Evolutionary conservation across 805 yeast species (phyloP).

Genomic region (Yamadazyma kitorensis): DNA sequence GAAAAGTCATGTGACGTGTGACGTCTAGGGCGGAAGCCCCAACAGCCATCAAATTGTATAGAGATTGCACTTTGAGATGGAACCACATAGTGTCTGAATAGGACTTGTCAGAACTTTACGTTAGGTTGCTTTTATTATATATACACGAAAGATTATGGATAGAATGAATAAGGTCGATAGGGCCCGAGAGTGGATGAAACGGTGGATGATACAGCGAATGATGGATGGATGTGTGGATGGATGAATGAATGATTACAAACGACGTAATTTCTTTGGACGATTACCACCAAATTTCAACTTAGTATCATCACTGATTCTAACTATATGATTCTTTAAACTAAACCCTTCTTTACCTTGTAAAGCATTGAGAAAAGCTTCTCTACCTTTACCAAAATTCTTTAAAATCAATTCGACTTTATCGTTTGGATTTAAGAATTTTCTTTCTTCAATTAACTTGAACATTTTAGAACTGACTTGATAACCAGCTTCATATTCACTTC

Average conservation of each 20-base stretch:
- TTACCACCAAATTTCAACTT: conserved; percentile 90
- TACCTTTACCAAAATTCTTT: conserved; percentile 84
- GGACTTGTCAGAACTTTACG: too few relatives aligned
- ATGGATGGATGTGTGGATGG: too few relatives aligned
- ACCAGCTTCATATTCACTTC: conserved; percentile 92
- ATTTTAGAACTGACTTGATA: conserved; percentile 77
- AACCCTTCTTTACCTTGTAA: conserved; percentile 87
- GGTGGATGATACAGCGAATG: too few relatives aligned
- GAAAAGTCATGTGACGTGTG: too few relatives aligned
- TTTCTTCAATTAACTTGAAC: conserved; percentile 69
- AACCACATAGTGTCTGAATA: too few relatives aligned
- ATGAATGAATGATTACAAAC: conserved; percentile 44
- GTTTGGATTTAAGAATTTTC: conserved; percentile 46
- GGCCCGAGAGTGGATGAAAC: too few relatives aligned
- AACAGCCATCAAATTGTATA: too few relatives aligned
- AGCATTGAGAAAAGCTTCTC: conserved; percentile 82
- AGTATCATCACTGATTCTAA: conserved; percentile 75
- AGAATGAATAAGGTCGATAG: too few relatives aligned
- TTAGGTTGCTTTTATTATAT: too few relatives aligned
- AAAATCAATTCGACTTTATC: conserved; percentile 73
- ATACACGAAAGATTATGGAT: too few relatives aligned
- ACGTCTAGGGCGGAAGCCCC: too few relatives aligned
- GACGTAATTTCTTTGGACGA: conserved; percentile 77
- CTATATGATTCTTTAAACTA: conserved; percentile 60
- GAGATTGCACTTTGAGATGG: too few relatives aligned